These are phyloP conservation scores for Phytophthora fragariae DNA, from an alignment of 352 stramenopile genomes.

Conservation along the genomic window DNA sequence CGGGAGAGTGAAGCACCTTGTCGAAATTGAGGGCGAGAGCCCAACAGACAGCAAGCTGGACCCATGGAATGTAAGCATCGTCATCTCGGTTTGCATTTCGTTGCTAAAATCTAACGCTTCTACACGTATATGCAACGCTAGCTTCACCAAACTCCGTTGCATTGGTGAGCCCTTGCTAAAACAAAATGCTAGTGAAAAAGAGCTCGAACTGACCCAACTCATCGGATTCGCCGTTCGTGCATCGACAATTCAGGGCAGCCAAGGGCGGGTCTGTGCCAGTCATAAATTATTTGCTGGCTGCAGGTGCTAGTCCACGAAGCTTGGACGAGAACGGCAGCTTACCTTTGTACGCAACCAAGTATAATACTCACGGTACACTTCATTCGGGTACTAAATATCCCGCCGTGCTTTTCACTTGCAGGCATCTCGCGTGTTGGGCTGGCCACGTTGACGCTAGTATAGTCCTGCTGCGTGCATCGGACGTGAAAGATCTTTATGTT, in stretches of 20 bases:
- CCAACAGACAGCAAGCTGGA: conserved; percentile 57
- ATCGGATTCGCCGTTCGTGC: too few relatives aligned
- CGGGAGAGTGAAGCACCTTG: conserved; percentile 58
- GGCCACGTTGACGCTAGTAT: conserved; percentile 68
- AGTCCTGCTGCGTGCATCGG: conserved; percentile 53
- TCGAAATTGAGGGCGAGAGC: conserved; percentile 63
- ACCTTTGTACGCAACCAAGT: conserved; percentile 52
- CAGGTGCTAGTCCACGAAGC: conserved; percentile 55
- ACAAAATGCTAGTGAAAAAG: not conserved
- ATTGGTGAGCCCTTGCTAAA: conserved; percentile 51
- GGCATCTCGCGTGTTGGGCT: conserved; percentile 74
- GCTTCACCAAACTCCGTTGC: conserved; percentile 75
- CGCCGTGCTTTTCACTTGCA: conserved; percentile 16
- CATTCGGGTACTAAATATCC: not conserved
- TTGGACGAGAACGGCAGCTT: conserved; percentile 80
- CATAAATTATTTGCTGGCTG: conserved; percentile 62
- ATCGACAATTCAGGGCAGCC: conserved; percentile 51
- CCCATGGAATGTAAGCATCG: conserved; percentile 62
- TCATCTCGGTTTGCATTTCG: not conserved
- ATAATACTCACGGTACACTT: not conserved
- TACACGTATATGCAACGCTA: conserved; percentile 4
- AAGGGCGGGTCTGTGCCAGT: conserved; percentile 62
- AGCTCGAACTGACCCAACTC: not conserved
- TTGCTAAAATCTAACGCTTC: not conserved
- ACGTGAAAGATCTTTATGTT: conserved; percentile 68